phyloP scores from a whole-genome alignment of 345 rosid species.

The Excoecaria cochinchinensis region DNA sequence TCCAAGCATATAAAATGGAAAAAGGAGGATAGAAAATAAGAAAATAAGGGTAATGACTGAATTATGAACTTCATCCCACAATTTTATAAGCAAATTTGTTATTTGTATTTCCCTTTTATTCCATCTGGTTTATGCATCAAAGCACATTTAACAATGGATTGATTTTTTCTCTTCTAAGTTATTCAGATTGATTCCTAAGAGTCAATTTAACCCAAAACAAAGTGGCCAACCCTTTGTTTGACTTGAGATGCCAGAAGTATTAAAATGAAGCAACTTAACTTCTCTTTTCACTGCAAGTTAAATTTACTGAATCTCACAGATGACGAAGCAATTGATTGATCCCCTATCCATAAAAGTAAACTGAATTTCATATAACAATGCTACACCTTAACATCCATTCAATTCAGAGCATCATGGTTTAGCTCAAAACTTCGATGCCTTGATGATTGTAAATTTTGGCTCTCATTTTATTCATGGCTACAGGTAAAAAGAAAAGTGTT shows the following conservation, averaged over 20 bases:
- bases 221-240: background rate
- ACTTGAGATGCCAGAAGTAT: background rate
- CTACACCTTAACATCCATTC: background rate
- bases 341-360: background rate
- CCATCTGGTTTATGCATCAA: too few relatives aligned
- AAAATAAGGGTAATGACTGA: too few relatives aligned
- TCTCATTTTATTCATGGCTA: background rate
- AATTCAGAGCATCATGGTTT: background rate
- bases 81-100: too few relatives aligned
- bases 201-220: background rate
- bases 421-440: background rate
- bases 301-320: background rate
- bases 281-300: background rate
- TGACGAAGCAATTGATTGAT: background rate
- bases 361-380: background rate
- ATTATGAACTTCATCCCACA: too few relatives aligned
- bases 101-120: too few relatives aligned
- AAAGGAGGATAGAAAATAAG: too few relatives aligned
- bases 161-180: too few relatives aligned
- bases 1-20: too few relatives aligned
- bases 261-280: background rate
- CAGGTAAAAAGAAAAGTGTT: background rate
- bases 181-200: background rate
- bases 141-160: too few relatives aligned
- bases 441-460: background rate